Percentiles rank a stretch among this genome's conserved stretches.
Evolutionary conservation across 176 grass and related monocot genomes (phyloP).

Genomic region (Microstegium vimineum): DNA sequence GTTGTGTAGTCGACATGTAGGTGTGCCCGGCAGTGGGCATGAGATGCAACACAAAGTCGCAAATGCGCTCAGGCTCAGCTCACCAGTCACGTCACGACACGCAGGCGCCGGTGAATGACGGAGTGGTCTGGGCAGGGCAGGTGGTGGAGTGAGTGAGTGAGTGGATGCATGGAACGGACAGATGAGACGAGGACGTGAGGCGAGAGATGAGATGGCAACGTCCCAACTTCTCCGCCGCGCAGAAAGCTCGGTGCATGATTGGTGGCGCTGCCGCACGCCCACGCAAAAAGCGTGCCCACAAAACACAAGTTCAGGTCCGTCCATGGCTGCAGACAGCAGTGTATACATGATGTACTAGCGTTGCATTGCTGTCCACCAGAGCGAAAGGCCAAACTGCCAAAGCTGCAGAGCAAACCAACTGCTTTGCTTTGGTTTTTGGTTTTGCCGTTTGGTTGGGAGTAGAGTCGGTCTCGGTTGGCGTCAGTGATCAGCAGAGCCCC

Average conservation of each 20-base stretch:
- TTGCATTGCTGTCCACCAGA: neutral
- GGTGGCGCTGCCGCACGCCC: neutral
- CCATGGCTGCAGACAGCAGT: neutral
- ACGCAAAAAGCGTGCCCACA: neutral
- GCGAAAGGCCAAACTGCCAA: neutral
- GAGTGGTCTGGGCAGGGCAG: neutral
- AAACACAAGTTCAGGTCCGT: neutral
- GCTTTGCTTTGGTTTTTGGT: too few species aligned
- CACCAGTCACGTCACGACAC: neutral
- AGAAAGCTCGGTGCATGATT: neutral
- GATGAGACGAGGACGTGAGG: neutral
- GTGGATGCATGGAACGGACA: neutral
- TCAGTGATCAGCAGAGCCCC: neutral
- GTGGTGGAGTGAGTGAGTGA: neutral
- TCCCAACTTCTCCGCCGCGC: slow-evolving; percentile 1
- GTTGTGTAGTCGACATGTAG: neutral
- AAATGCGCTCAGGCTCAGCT: neutral
- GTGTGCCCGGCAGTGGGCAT: neutral
- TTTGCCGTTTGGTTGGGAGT: neutral
- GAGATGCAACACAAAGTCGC: neutral
- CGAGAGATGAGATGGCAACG: neutral
- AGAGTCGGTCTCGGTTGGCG: neutral
- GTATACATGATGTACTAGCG: neutral
- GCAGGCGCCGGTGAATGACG: neutral
- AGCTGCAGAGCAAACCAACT: neutral